phyloP scores from a whole-genome alignment of 1,284 basidiomycete species.

The Microbotryum lychnidis-dioicae region DNA sequence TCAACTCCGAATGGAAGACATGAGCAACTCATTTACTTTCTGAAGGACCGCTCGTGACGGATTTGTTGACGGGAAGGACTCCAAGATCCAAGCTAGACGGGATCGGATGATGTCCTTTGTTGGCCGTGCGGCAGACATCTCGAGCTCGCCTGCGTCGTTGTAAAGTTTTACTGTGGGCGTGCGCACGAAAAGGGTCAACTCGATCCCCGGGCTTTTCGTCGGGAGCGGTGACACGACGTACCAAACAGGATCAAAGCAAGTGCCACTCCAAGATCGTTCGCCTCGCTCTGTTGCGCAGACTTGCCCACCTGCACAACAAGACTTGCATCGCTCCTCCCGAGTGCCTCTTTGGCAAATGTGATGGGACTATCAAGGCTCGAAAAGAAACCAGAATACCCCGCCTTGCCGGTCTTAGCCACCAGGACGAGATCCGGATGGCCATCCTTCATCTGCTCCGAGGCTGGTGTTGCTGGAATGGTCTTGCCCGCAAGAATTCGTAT shows the following conservation, averaged over 20 bases:
- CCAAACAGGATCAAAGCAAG: constrained; percentile 18
- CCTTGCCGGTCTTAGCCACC: constrained; percentile 12
- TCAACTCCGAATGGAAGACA: constrained; percentile 1
- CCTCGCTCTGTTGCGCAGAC: constrained; percentile 12
- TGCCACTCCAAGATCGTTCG: constrained; percentile 27
- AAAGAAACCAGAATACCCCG: constrained; percentile 23
- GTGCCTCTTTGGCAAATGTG: not conserved
- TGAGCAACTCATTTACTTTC: constrained; percentile 29
- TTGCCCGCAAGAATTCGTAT: no score
- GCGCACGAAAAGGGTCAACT: not conserved
- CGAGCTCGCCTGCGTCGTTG: constrained; percentile 5
- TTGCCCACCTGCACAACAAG: not conserved
- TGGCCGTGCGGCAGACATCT: not conserved
- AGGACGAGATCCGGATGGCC: no score
- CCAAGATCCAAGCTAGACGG: constrained; percentile 32
- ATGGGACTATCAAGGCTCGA: not conserved
- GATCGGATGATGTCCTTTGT: constrained; percentile 25
- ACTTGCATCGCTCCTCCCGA: not conserved
- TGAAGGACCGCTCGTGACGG: constrained; percentile 31
- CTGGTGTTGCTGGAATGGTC: no score
- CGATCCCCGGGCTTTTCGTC: not conserved
- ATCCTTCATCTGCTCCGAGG: no score
- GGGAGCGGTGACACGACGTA: not conserved
- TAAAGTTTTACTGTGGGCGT: constrained; percentile 12
- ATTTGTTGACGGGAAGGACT: constrained; percentile 25